Base-by-base conservation (phyloP, 345 rosid genomes). In the Salix viminalis region DNA sequence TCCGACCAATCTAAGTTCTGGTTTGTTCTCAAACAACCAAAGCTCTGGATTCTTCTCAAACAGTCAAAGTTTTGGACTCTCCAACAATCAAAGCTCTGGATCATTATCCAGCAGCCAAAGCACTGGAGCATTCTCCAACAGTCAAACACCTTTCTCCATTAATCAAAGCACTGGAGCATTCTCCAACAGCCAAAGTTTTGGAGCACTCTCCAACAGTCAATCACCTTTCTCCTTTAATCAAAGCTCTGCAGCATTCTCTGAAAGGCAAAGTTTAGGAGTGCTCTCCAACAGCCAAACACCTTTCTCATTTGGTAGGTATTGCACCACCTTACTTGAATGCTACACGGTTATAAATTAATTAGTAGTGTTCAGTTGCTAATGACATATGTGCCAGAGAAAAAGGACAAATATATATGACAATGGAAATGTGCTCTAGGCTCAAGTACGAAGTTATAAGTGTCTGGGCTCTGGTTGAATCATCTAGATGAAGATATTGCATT, bases 261-360 rank as follows among this genome's bases (percentile, higher is more conserved):
- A 61, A 21, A 23, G 34, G 14, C 72, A 66, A 18, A 76, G 68
- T 48, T 1, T 73, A 6, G 79, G 74, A 58, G n/a, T 36, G 46
- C 70, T 82, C 79, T 82, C 84, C 52, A 83, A 77, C 58, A 68
- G 76, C 77, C 91, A 85, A 86, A 50, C 77, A 26, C 81, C 88
- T 73, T 15, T 78, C 65, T 79, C 76, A 19, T 79, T 87, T 71
- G 95, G 95, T 91, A 75, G 11, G 87, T 79, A 9, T 16, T 64
- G 64, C 66, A 42, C 60, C 75, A 19, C 58, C 10, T 50, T 60
- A 71, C 68, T 69, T 74, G 32, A 60, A 75, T 36, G 26, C 30
- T 48, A 56, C 78, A 69, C n/a, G 41, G 24, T 50, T 39, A 28
- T 46, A 34, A 41, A 62, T 21, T 62, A 46, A 18, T 15, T 50